Conservation (phyloP, 306 rosid species). For the Quercus gilva region DNA sequence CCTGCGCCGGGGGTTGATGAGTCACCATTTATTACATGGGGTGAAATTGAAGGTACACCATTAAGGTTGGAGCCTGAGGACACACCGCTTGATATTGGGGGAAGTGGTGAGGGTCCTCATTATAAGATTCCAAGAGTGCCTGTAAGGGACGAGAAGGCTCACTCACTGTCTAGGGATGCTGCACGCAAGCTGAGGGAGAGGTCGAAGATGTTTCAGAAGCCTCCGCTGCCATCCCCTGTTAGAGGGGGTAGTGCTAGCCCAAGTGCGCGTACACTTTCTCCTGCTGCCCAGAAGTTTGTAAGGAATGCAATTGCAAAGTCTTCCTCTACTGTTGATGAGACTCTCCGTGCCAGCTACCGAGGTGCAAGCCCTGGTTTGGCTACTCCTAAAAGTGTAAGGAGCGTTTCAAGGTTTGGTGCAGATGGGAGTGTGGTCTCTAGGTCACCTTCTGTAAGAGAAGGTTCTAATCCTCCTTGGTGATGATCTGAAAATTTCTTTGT, state of each 20-base stretch:
- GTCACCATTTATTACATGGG: conserved; percentile 95
- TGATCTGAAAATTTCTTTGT: conserved; percentile 23
- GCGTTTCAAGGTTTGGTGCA: conserved; percentile 73
- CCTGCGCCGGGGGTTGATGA: conserved; percentile 93
- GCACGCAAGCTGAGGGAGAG: conserved; percentile 81
- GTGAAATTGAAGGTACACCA: conserved; percentile 93
- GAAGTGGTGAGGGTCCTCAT: conserved; percentile 87
- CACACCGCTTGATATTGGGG: conserved; percentile 76
- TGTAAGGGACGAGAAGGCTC: conserved; percentile 85
- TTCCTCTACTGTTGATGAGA: conserved; percentile 77
- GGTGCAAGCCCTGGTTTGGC: conserved; percentile 75
- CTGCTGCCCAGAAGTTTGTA: conserved; percentile 96
- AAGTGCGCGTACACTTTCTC: conserved; percentile 71
- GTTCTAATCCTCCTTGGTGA: conserved; percentile 81
- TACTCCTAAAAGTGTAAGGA: conserved; percentile 78
- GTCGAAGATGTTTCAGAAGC: conserved; percentile 81
- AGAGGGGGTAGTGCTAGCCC: conserved; percentile 96
- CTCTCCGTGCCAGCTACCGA: conserved; percentile 94
- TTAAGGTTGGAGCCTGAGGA: conserved; percentile 91
- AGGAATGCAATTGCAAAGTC: conserved; percentile 85
- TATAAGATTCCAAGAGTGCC: conserved; percentile 74
- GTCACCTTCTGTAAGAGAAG: conserved; percentile 86
- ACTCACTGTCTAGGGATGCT: conserved; percentile 87
- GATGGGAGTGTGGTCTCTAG: conserved; percentile 65
- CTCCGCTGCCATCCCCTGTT: conserved; percentile 80